These are phyloP conservation scores for Oehlia diaphana DNA, from an alignment of 192 early-diverging fungal species.

Conservation along the genomic window DNA sequence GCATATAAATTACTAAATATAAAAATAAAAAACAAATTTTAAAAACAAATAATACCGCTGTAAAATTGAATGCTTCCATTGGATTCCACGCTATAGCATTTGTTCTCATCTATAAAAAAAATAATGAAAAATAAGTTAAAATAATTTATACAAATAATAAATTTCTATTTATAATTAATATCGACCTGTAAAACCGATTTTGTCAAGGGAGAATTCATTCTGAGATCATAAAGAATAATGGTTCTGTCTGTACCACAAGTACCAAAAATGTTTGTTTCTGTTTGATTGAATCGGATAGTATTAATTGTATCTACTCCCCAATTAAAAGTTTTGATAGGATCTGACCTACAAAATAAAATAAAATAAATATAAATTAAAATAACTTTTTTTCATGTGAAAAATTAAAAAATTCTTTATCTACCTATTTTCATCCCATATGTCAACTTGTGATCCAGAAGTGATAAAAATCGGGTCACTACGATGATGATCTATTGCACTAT, in stretches of 20 bases:
- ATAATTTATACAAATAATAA: background rate
- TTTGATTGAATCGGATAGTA: constrained; percentile 95
- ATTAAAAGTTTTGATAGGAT: constrained; percentile 78
- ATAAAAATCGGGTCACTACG: constrained; percentile 81
- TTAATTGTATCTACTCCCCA: constrained; percentile 97
- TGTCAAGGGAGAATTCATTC: constrained; percentile 82
- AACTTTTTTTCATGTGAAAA: background rate
- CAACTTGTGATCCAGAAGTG: constrained; percentile 81
- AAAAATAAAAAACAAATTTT: constrained; percentile 1
- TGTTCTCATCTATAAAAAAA: constrained; percentile 64
- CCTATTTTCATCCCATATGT: constrained; percentile 90
- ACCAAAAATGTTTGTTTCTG: constrained; percentile 90
- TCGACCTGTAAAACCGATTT: constrained; percentile 77
- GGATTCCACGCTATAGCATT: constrained; percentile 99
- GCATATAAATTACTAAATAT: background rate
- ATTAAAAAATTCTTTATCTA: background rate
- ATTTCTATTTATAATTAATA: background rate
- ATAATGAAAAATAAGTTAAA: constrained; percentile 11
- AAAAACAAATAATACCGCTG: constrained; percentile 45
- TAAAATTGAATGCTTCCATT: constrained; percentile 97
- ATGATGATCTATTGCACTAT: constrained; percentile 84
- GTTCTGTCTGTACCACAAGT: constrained; percentile 93
- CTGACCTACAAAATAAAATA: constrained; percentile 50
- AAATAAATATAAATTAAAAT: background rate
- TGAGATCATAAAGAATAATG: constrained; percentile 91